Evolutionary conservation across 2,329 filamentous ascomycete species (phyloP).

Genomic region (Hysterium pulicare): DNA sequence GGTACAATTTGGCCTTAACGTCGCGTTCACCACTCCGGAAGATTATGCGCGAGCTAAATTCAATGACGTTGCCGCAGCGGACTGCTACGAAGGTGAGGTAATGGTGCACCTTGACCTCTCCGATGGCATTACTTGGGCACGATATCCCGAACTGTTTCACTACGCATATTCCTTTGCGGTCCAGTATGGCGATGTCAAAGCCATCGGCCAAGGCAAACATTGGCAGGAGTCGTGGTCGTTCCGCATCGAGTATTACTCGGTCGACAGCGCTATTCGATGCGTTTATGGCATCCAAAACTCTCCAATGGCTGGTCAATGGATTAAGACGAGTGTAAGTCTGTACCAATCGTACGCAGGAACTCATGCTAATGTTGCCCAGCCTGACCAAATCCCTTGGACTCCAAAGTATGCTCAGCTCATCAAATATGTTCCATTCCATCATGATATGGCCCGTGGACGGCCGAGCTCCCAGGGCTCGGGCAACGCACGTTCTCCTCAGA

Average conservation of each 20-base stretch:
- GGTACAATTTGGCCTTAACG: constrained; percentile 16
- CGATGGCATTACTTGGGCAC: too few species aligned
- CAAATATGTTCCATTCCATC: too few species aligned
- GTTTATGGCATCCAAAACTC: not conserved
- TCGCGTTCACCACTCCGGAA: constrained; percentile 19
- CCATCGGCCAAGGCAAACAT: constrained; percentile 15
- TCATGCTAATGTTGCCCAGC: not conserved
- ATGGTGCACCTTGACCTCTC: not conserved
- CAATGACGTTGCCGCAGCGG: constrained; percentile 19
- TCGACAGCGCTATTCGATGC: constrained; percentile 23
- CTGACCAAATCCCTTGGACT: not conserved
- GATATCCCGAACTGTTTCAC: constrained; percentile 11
- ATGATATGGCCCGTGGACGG: not conserved
- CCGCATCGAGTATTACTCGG: constrained; percentile 30
- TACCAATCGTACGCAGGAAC: constrained; percentile 11
- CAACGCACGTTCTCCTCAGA: too few species aligned
- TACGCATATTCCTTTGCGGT: not conserved
- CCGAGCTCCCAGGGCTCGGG: not conserved
- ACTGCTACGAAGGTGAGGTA: constrained; percentile 34
- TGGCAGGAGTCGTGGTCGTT: constrained; percentile 17
- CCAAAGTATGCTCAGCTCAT: too few species aligned
- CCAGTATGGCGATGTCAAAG: not conserved
- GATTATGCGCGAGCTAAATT: constrained; percentile 24
- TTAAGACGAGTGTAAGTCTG: constrained; percentile 8
- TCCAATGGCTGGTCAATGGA: too few species aligned